Conservation (phyloP, 768 basidiomycete species). For the Leucosporidium yakuticum region DNA sequence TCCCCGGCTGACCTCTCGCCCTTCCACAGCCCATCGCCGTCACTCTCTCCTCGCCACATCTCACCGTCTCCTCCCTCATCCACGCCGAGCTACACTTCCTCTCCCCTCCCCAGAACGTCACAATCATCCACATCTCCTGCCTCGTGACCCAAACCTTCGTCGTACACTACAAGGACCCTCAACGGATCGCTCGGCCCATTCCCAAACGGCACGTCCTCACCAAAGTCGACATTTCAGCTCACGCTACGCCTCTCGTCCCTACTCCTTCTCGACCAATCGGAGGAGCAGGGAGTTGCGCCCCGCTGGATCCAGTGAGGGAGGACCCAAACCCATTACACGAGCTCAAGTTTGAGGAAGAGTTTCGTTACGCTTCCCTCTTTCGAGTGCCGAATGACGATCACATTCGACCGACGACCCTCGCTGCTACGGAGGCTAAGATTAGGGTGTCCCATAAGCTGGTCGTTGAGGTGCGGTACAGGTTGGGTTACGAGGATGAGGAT, state of each 20-base stretch:
- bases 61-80: constrained; percentile 21
- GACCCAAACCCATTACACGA: constrained; percentile 15
- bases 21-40: constrained; percentile 19
- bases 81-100: constrained; percentile 19
- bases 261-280: too few relatives aligned
- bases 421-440: constrained; percentile 11
- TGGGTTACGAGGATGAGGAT: constrained; percentile 7
- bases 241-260: too few relatives aligned
- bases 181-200: not conserved
- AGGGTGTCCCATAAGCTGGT: constrained; percentile 10
- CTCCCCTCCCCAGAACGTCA: constrained; percentile 5
- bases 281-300: too few relatives aligned
- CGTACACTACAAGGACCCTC: constrained; percentile 5
- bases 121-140: constrained; percentile 15
- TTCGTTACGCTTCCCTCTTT: constrained; percentile 16
- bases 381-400: constrained; percentile 25
- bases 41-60: constrained; percentile 21
- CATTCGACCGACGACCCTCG: constrained; percentile 22
- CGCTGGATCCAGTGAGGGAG: not conserved
- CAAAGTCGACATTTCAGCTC: too few relatives aligned
- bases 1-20: not conserved
- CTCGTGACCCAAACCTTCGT: constrained; percentile 17
- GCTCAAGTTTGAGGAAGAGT: constrained; percentile 3
- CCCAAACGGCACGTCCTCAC: too few relatives aligned
- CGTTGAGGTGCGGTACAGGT: constrained; percentile 22